Conservation (phyloP, 352 stramenopile species). For the Aphanomyces stellatus region DNA sequence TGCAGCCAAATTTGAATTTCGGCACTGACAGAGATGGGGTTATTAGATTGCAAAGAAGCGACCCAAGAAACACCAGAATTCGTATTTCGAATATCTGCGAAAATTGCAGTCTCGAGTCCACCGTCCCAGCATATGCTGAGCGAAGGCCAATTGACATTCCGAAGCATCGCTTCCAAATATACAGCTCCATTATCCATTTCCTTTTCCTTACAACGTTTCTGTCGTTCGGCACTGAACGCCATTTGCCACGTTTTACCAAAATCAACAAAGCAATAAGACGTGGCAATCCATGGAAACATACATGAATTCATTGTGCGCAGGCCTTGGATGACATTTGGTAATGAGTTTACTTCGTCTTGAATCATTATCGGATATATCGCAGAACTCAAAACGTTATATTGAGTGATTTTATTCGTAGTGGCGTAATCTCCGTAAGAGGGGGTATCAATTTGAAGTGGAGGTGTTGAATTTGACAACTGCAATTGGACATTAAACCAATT, state of each 20-base stretch:
- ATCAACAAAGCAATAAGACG: constrained; percentile 3
- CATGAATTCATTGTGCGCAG: background rate
- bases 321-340: background rate
- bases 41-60: background rate
- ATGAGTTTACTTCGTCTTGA: constrained; percentile 1
- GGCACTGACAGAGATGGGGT: background rate
- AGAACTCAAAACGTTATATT: background rate
- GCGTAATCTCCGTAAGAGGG: background rate
- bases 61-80: background rate
- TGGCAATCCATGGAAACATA: background rate
- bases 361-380: background rate
- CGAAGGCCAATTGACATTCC: background rate
- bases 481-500: constrained; percentile 6
- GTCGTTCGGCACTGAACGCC: background rate
- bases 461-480: background rate
- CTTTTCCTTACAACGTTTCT: background rate
- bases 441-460: background rate
- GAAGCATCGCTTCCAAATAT: background rate
- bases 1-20: background rate
- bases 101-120: background rate
- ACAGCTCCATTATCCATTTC: background rate
- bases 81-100: no score
- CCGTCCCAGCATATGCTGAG: background rate
- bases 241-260: constrained; percentile 10
- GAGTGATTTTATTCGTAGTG: background rate